Conservation (phyloP, 768 basidiomycete species). For the Gautieria morchelliformis region DNA sequence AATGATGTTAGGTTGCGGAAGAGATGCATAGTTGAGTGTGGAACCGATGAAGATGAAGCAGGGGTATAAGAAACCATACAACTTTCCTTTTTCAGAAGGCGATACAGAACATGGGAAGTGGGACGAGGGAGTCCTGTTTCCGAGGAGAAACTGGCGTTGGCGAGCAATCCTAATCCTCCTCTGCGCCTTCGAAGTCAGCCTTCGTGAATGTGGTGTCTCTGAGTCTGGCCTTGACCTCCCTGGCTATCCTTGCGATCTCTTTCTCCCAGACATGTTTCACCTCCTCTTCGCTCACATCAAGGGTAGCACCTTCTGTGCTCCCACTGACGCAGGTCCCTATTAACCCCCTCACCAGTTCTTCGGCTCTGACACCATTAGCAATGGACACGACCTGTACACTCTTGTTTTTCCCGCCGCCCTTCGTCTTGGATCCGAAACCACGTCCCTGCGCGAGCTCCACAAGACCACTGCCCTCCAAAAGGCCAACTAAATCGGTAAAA, state of each 20-base stretch:
- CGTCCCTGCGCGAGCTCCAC: conserved; percentile 28
- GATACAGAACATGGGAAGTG: not conserved
- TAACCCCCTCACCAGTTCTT: conserved; percentile 11
- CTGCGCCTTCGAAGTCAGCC: conserved; percentile 8
- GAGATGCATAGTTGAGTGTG: not conserved
- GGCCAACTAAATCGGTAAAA: conserved; percentile 59
- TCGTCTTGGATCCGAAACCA: not conserved
- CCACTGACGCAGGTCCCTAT: not conserved
- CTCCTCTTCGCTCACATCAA: conserved; percentile 9
- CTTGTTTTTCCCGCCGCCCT: not conserved
- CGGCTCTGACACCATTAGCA: conserved; percentile 5
- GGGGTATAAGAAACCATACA: not conserved
- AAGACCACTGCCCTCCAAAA: conserved; percentile 69
- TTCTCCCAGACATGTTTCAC: conserved; percentile 9
- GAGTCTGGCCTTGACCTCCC: conserved; percentile 5
- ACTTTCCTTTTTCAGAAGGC: not conserved
- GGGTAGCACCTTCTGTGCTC: conserved; percentile 4
- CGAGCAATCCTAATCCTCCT: conserved; percentile 6
- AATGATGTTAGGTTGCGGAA: not conserved
- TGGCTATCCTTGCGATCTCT: conserved; percentile 7
- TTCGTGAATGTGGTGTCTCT: not conserved
- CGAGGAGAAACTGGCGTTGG: too few species aligned
- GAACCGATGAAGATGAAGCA: not conserved
- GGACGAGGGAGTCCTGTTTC: too few species aligned
- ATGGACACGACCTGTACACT: conserved; percentile 7